Evolutionary conservation across 2,329 filamentous ascomycete species (phyloP).

Genomic region (Fusarium nurragi): DNA sequence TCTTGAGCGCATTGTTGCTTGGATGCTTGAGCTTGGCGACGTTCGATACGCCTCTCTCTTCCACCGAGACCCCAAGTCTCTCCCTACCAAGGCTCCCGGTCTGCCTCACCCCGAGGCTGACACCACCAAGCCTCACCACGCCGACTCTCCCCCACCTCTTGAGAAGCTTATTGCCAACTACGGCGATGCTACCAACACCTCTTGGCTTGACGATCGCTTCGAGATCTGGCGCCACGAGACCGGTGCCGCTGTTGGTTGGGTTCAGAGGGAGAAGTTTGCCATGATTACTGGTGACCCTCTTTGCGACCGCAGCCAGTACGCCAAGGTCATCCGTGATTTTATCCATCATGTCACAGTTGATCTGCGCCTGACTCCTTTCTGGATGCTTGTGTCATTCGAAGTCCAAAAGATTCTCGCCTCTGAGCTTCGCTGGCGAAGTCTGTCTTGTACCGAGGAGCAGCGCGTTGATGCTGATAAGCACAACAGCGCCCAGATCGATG

Average conservation of each 20-base stretch:
- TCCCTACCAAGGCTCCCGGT: conserved; percentile 72
- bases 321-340: conserved; percentile 77
- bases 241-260: conserved; percentile 86
- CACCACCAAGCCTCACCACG: conserved; percentile 64
- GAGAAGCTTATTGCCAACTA: conserved; percentile 95
- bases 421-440: conserved; percentile 85
- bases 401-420: conserved; percentile 82
- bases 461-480: conserved; percentile 81
- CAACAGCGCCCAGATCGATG: conserved; percentile 54
- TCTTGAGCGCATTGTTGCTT: conserved; percentile 86
- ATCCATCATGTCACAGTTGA: conserved; percentile 79
- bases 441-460: conserved; percentile 90
- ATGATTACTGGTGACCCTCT: conserved; percentile 90
- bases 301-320: conserved; percentile 81
- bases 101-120: conserved; percentile 90
- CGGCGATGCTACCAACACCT: conserved; percentile 92
- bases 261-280: conserved; percentile 77
- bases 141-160: conserved; percentile 72
- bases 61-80: conserved; percentile 86
- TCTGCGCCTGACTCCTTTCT: conserved; percentile 77
- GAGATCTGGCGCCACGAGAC: conserved; percentile 87
- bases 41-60: conserved; percentile 89
- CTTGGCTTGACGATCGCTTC: conserved; percentile 90
- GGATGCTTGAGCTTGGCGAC: conserved; percentile 86
- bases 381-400: conserved; percentile 85